Evolutionary conservation across 345 rosid species (phyloP), one percentile per base, ranked within the genome.

Genomic region (Murraya koenigii): DNA sequence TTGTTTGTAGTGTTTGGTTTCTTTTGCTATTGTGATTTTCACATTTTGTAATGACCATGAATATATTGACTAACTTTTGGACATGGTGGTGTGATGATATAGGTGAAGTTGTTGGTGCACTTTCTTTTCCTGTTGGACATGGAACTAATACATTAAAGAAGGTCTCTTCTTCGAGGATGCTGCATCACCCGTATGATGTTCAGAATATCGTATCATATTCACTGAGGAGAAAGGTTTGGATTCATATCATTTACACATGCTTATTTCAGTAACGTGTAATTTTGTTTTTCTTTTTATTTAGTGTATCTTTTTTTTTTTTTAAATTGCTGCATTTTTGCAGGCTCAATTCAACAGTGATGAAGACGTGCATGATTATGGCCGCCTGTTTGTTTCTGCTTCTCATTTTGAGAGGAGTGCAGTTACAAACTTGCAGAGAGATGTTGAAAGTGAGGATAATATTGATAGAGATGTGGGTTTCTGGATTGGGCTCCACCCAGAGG

Each of bases 51-150:
- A 60, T 26, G 61, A 70, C 56, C 44, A 23, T 63, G 47, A 55
- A 62, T 55, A 56, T 62, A 56, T 62, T 52, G 32, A 20, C 47
- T 64, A 35, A 62, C 54, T 69, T 67, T 30, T 47, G 73, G 19
- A 64, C 73, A 14, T 77, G 74, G 8, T 61, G 25, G 39, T 70
- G 77, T 81, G 79, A 64, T 82, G n/a, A 80, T 84, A 55, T 87
- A 96, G 99, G 99, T 81, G 99, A 96, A 86, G 97, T 96, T 80
- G 89, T 91, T 22, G 98, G 99, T 79, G 90, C 97, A 8, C 87
- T 94, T 80, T 94, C 97, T 69, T 86, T 96, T 82, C 88, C 94
- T 80, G 87, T 94, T 88, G 97, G 93, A 72, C 90, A 82, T 85
- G 92, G 92, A 59, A 84, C 83, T 64, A 85, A 59, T 74, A 76